Evolutionary conservation across 2,329 filamentous ascomycete species (phyloP).

Genomic region (Metarhizium rileyi): DNA sequence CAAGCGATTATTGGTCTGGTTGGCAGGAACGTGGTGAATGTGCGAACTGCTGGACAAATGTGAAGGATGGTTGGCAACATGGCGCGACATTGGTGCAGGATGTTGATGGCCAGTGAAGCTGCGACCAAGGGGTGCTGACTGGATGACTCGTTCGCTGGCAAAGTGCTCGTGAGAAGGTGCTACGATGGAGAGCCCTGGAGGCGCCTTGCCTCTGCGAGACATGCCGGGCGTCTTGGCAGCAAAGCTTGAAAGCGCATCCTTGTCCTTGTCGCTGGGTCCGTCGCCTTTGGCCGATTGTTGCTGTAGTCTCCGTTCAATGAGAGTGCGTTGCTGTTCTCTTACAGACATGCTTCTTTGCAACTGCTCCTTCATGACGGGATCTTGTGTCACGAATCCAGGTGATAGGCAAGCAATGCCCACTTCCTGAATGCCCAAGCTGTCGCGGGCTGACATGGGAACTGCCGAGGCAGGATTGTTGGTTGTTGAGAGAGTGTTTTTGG

Average conservation of each 20-base stretch:
- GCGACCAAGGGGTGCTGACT: constrained; percentile 89
- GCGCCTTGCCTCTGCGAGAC: constrained; percentile 66
- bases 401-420: constrained; percentile 91
- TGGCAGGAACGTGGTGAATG: constrained; percentile 81
- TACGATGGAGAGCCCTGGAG: constrained; percentile 88
- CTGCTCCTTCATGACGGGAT: constrained; percentile 94
- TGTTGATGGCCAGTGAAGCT: constrained; percentile 89
- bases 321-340: constrained; percentile 83
- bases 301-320: constrained; percentile 86
- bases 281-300: constrained; percentile 77
- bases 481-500: constrained; percentile 46
- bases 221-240: constrained; percentile 64
- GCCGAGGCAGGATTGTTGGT: constrained; percentile 49
- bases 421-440: constrained; percentile 77
- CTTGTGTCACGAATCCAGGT: constrained; percentile 89
- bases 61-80: constrained; percentile 71
- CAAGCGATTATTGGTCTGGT: constrained; percentile 82
- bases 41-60: constrained; percentile 77
- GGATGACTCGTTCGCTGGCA: constrained; percentile 87
- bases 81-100: constrained; percentile 64
- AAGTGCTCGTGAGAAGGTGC: constrained; percentile 88
- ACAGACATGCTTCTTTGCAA: constrained; percentile 89
- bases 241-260: constrained; percentile 36
- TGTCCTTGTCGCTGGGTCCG: constrained; percentile 48
- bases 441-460: constrained; percentile 69